Evolutionary conservation across 2,329 filamentous ascomycete genomes (phyloP), one percentile per base, ranked within the genome.

Genomic region (Rhynchosporium graminicola): DNA sequence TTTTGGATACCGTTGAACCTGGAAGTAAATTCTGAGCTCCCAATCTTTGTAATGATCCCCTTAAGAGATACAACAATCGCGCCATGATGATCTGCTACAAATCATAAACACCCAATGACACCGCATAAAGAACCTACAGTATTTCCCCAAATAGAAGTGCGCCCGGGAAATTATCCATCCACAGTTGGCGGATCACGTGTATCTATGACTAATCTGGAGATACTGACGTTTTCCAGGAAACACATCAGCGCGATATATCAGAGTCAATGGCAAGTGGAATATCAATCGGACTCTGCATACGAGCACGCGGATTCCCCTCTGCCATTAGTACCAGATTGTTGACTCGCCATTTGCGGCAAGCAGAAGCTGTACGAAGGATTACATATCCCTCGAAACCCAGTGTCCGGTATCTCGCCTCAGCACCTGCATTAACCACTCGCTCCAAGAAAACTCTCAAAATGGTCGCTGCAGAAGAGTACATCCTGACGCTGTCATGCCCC

Each of bases 401-500:
- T n/a, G 5, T 29, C 38, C 47, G 57, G 43, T 26, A 51, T 10
- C 40, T 59, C 57, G 46, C 57, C 28, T 59, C 57, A 33, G 29
- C 33, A 47, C 42, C 63, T 55, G 40, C 63, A 31, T 10, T 29
- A 26, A 50, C 59, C 15, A 38, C 60, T 26, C 57, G 38, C 36
- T 29, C 58, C 52, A 61, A 61, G 52, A 57, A 56, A 33, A n/a
- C 38, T 29, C 31, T 51, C 52, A 66, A 63, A n/a, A 70, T 69
- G 85, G 88, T 74, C 85, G 89, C 52, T 56, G 45, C 61, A 38
- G 63, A 68, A 20, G 71, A 73, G 47, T 72, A 67, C 77, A 88
- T 91, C 74, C 85, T 95, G 70, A 94, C 90, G 33, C 82, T 95
- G 66, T 92, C 90, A 59, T 94, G 91, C 78, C 90, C 91, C 59